Evolutionary conservation across 2,329 filamentous ascomycete genomes (phyloP), one percentile per base, ranked within the genome.

Genomic region (Polytolypa hystricis): DNA sequence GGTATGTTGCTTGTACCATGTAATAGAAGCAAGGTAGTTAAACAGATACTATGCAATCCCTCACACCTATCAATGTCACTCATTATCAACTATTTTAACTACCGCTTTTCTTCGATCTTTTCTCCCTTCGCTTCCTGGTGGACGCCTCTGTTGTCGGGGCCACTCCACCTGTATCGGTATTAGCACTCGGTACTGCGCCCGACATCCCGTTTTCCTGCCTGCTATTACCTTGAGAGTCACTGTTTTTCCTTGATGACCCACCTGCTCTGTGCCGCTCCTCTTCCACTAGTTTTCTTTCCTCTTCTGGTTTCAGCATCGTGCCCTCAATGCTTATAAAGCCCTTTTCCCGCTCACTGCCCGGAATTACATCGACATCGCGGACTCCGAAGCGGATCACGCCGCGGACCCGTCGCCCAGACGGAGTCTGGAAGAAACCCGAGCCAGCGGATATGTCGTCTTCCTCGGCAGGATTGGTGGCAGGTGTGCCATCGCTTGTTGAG

Each of bases 321-420:
- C 87, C 89, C 56, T 91, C 81, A 43, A 95, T 78, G 47, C 81
- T 86, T 42, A 94, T 62, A 55, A 89, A 91, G 8, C 82, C 84
- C 42, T 80, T 80, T 33, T 69, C 69, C 35, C 77, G 76, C 46
- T 81, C 84, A 30, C 77, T 72, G 18, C 79, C 81, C 1, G 83
- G 80, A 49, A 67, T 66, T 17, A 66, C 54, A 48, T 95, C 87
- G 44, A 91, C 84, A 55, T 93, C 84, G 47, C 79, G 77, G 53
- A 95, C 84, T 45, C 78, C 73, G 61, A 94, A 93, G 36, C 71
- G 71, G 25, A 93, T 60, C 51, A 73, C 74, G 9, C 82, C 81
- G 39, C 74, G 72, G 38, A 95, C 70, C 46, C 73, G 78, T 23
- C 76, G 68, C 2, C 84, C 85, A 3, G 69, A 63, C 2, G 66